These are phyloP conservation scores for Boletus rubescentipes DNA, from an alignment of 768 basidiomycete species.

Conservation along the genomic window DNA sequence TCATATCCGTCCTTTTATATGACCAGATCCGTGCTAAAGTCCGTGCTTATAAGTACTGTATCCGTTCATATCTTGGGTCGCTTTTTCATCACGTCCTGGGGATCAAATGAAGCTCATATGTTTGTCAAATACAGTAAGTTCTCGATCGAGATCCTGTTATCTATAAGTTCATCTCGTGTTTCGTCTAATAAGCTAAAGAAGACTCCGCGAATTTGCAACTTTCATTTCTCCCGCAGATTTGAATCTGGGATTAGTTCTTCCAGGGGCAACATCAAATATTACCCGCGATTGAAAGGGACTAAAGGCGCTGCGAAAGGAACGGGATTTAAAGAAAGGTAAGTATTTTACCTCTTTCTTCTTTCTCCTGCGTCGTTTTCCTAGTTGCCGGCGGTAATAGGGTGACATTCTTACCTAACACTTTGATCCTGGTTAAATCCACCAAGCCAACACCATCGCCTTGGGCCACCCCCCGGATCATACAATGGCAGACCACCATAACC, in stretches of 20 bases:
- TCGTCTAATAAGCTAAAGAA: background rate
- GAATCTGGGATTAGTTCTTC: background rate
- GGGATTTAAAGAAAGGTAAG: background rate
- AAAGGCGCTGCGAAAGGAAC: too few species aligned
- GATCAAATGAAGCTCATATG: background rate
- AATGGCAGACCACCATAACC: background rate
- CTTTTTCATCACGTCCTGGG: background rate
- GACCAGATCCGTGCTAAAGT: background rate
- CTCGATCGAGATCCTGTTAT: slow-evolving; percentile 2
- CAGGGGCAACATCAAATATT: background rate
- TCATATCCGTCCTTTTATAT: background rate
- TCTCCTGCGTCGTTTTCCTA: background rate
- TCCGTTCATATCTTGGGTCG: background rate
- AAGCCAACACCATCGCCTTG: background rate
- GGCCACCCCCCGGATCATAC: background rate
- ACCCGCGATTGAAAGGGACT: background rate
- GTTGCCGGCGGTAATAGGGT: background rate
- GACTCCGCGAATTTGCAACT: slow-evolving; percentile 2
- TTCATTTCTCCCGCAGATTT: background rate
- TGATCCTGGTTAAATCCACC: background rate
- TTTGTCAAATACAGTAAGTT: background rate
- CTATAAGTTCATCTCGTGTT: background rate
- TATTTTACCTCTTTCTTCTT: background rate
- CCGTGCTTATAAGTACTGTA: background rate
- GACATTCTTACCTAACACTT: background rate